Percentiles rank a stretch among this genome's conserved stretches.
These are phyloP conservation scores for Pseudozyma pruni DNA, from an alignment of 1,284 basidiomycete genomes.

Conservation along the genomic window DNA sequence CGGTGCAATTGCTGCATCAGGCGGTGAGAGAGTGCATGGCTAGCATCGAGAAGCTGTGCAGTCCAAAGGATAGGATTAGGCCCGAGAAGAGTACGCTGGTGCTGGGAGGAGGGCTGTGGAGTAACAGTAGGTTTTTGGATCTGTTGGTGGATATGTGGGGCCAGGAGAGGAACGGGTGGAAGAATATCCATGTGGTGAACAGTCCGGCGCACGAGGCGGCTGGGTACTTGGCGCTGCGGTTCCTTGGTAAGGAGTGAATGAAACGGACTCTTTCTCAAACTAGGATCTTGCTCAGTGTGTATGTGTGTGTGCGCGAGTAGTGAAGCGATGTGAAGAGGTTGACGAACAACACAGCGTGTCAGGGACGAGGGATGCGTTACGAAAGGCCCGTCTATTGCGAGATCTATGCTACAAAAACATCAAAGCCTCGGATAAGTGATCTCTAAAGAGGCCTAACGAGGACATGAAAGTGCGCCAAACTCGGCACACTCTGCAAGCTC, in stretches of 20 bases:
- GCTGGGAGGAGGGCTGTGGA: conserved; percentile 63
- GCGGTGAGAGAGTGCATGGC: conserved; percentile 38
- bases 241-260: conserved; percentile 6
- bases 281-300: neutral
- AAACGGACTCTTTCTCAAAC: conserved; percentile 3
- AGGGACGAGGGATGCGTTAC: too few species aligned
- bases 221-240: conserved; percentile 31
- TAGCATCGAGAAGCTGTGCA: conserved; percentile 37
- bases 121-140: conserved; percentile 36
- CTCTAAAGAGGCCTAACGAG: conserved; percentile 15
- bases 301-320: too few species aligned
- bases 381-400: too few species aligned
- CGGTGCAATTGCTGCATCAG: conserved; percentile 36
- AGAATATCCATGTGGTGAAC: conserved; percentile 48
- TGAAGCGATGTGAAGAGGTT: too few species aligned
- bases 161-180: conserved; percentile 23
- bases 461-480: conserved; percentile 35
- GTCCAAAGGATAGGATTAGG: conserved; percentile 20
- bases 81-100: conserved; percentile 39
- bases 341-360: too few species aligned
- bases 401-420: conserved; percentile 10
- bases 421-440: neutral
- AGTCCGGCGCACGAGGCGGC: conserved; percentile 56
- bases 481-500: conserved; percentile 31
- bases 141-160: conserved; percentile 39